Evolutionary conservation across 371 early-diverging fungal genomes (phyloP).

Genomic region (Apophysomyces sp.): DNA sequence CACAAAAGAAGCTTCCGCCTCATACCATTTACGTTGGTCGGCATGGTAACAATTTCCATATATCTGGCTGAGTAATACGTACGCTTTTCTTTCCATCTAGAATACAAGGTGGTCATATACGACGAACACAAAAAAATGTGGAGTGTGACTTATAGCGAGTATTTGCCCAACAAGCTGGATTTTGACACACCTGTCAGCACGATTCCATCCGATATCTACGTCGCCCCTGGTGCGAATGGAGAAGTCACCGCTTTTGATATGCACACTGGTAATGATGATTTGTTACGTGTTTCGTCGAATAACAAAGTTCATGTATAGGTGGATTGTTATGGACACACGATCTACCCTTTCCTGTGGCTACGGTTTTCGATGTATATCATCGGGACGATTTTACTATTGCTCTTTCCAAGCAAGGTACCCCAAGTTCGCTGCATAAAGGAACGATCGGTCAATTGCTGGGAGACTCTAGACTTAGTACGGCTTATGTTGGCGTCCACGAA

Average conservation of each 20-base stretch:
- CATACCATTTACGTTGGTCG: slow-evolving; percentile 42
- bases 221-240: slow-evolving; percentile 38
- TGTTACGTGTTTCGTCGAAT: neutral
- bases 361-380: slow-evolving; percentile 42
- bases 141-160: slow-evolving; percentile 46
- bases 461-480: slow-evolving; percentile 11
- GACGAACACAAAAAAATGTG: slow-evolving; percentile 29
- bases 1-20: slow-evolving; percentile 19
- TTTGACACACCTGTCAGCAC: slow-evolving; percentile 28
- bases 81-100: slow-evolving; percentile 4
- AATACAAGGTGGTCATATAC: slow-evolving; percentile 25
- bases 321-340: slow-evolving; percentile 26
- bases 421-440: slow-evolving; percentile 24
- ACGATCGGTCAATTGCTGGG: slow-evolving; percentile 26
- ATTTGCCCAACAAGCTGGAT: slow-evolving; percentile 42
- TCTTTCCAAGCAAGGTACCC: slow-evolving; percentile 32
- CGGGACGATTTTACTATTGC: slow-evolving; percentile 34
- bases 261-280: slow-evolving; percentile 14
- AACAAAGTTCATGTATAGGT: slow-evolving; percentile 5
- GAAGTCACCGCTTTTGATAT: slow-evolving; percentile 38
- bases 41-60: slow-evolving; percentile 24
- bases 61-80: neutral
- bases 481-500: slow-evolving; percentile 58
- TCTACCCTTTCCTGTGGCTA: slow-evolving; percentile 36
- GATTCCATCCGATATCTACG: slow-evolving; percentile 31